A percentile compares a stretch with the other conserved stretches of the same genome.
Conservation (phyloP, 164 flowering plant species). For the Hamamelis virginiana region DNA sequence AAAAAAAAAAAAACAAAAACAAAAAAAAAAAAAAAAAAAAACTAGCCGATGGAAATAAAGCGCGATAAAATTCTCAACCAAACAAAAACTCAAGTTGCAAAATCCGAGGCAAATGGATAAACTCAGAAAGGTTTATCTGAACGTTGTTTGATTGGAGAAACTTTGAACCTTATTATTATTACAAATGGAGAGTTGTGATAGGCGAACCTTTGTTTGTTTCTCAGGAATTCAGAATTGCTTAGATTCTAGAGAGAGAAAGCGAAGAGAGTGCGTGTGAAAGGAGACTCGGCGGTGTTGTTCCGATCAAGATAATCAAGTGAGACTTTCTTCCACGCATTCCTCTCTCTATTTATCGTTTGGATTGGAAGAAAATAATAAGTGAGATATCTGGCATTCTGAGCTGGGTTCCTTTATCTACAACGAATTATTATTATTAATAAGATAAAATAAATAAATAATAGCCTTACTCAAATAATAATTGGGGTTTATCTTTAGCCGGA, state of each 20-base stretch:
- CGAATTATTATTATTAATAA: too few species aligned
- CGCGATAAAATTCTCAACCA: too few species aligned
- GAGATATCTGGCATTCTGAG: neutral
- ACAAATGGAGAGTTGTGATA: constrained; percentile 13
- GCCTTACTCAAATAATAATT: too few species aligned
- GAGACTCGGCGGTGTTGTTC: neutral
- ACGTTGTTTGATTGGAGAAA: constrained; percentile 15
- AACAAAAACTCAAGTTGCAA: constrained; percentile 4
- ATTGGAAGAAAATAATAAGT: neutral
- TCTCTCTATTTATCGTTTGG: neutral
- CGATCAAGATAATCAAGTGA: neutral
- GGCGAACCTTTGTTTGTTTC: constrained; percentile 23
- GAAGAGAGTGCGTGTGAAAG: neutral
- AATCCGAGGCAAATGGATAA: constrained; percentile 46
- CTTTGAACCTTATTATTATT: neutral
- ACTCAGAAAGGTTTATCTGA: constrained; percentile 22
- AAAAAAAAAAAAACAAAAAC: neutral
- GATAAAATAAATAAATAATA: too few species aligned
- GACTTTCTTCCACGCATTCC: too few species aligned
- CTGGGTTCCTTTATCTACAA: neutral
- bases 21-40: neutral
- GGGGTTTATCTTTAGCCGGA: too few species aligned
- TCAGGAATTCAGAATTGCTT: constrained; percentile 6
- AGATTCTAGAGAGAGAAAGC: constrained; percentile 8
- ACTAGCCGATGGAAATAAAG: too few species aligned